Percentiles rank a stretch among this genome's conserved stretches.
Evolutionary conservation across 2,329 filamentous ascomycete genomes (phyloP).

Genomic region (Monilinia aucupariae): DNA sequence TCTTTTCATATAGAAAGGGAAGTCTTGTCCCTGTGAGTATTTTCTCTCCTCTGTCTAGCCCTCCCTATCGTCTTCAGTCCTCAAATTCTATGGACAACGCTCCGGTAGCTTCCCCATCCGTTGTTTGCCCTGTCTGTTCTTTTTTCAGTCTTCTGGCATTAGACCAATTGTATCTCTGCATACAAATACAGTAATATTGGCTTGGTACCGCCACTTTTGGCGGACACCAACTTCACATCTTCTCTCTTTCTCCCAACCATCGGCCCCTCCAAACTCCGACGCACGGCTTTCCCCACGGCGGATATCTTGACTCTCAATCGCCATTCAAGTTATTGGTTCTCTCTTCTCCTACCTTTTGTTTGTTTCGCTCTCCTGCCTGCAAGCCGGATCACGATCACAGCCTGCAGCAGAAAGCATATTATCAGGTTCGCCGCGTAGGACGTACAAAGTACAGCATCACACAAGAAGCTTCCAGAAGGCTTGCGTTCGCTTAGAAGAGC

Average conservation of each 20-base stretch:
- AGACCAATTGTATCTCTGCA: neutral
- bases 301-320: neutral
- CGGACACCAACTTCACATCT: neutral
- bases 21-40: neutral
- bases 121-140: conserved; percentile 26
- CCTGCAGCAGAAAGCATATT: neutral
- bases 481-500: neutral
- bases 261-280: neutral
- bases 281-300: neutral
- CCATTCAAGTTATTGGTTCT: neutral
- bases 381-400: conserved; percentile 4
- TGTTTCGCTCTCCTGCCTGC: neutral
- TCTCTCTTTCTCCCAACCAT: neutral
- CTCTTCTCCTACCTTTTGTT: neutral
- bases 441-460: too few species aligned
- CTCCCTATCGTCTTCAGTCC: conserved; percentile 23
- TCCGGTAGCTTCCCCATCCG: conserved; percentile 42
- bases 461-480: neutral
- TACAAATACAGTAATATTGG: neutral
- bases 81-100: conserved; percentile 37
- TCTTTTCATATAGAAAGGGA: conserved; percentile 12
- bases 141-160: conserved; percentile 21
- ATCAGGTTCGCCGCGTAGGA: neutral
- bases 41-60: conserved; percentile 13
- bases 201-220: neutral